Evolutionary conservation across 306 rosid genomes (phyloP), one percentile per base, ranked within the genome.

Genomic region (Cercis canadensis): DNA sequence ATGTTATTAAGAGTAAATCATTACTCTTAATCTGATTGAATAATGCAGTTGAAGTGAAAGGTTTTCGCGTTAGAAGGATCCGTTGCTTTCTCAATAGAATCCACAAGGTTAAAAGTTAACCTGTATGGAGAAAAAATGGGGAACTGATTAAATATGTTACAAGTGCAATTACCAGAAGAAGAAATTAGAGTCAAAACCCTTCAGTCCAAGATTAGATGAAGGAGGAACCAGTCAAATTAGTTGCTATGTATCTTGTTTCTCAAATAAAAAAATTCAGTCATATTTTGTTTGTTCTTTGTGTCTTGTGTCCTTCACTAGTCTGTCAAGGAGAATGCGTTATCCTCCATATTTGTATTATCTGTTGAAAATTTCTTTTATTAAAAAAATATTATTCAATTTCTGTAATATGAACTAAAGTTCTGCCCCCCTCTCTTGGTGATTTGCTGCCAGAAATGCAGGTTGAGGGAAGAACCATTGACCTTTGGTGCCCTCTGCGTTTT

Each of bases 391-490:
- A 51, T 39, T 78, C 53, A 60, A 47, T 68, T 61, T 31, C 57
- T 67, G 17, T 62, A 55, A 39, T 37, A 24, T 55, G 67, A 70
- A 71, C 19, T 56, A 13, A 17, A 8, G 29, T 68, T 41, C 36
- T 72, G 59, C 40, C 43, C 62, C 62, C 8, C 46, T 56, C 47
- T 63, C 18, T 53, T 21, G 73, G 51, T 76, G 65, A 18, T 64
- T 12, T 58, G 60, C 70, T 41, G 65, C 67, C 85, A 93, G 98
- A 93, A 93, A 88, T 93, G 97, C 86, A 81, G 85, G 82, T 74
- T 90, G 82, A 88, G 84, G 86, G 98, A 93, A 84, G 97, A 93
- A 52, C 84, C 90, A 37, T 74, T 84, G 82, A 87, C 93, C 57
- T 88, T 85, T 73, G 96, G 97, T 57, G 87, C 92, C 46, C 89